phyloP scores from a whole-genome alignment of 352 stramenopile species.

The Pythium inflatum region DNA sequence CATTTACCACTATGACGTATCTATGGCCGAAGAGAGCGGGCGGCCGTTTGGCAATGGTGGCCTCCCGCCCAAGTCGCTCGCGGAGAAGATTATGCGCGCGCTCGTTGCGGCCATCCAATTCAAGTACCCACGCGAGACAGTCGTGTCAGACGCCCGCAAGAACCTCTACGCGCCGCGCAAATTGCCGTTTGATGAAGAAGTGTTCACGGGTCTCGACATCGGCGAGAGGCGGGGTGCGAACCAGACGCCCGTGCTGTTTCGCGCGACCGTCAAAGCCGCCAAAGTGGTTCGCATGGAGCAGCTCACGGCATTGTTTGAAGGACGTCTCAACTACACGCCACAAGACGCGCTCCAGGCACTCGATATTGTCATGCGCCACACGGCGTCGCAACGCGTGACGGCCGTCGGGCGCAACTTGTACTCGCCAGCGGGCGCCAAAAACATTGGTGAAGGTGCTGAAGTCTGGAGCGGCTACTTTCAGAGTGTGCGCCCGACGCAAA shows the following conservation, averaged over 20 bases:
- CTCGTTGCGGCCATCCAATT: constrained; percentile 46
- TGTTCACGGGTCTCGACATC: constrained; percentile 55
- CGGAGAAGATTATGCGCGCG: constrained; percentile 57
- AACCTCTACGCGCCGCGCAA: constrained; percentile 56
- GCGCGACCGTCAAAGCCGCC: constrained; percentile 54
- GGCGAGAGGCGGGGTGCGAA: constrained; percentile 30
- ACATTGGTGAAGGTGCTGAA: constrained; percentile 64
- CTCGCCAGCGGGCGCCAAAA: constrained; percentile 36
- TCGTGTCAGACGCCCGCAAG: constrained; percentile 60
- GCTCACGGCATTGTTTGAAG: constrained; percentile 55
- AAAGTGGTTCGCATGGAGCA: constrained; percentile 69
- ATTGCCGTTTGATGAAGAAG: constrained; percentile 51
- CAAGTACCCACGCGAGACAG: constrained; percentile 43
- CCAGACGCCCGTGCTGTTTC: constrained; percentile 42
- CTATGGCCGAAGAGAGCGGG: constrained; percentile 57
- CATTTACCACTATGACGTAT: constrained; percentile 77
- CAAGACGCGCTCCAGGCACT: constrained; percentile 74
- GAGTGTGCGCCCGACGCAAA: constrained; percentile 70
- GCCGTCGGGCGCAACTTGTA: constrained; percentile 68
- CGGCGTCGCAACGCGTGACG: constrained; percentile 56
- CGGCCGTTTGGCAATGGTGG: constrained; percentile 17
- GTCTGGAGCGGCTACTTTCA: constrained; percentile 81
- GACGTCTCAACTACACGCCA: constrained; percentile 71
- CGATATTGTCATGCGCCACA: constrained; percentile 69
- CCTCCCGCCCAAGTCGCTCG: constrained; percentile 49